phyloP scores from a whole-genome alignment of 2,329 filamentous ascomycete genomes.

The Pseudophaeomoniella oleicola region DNA sequence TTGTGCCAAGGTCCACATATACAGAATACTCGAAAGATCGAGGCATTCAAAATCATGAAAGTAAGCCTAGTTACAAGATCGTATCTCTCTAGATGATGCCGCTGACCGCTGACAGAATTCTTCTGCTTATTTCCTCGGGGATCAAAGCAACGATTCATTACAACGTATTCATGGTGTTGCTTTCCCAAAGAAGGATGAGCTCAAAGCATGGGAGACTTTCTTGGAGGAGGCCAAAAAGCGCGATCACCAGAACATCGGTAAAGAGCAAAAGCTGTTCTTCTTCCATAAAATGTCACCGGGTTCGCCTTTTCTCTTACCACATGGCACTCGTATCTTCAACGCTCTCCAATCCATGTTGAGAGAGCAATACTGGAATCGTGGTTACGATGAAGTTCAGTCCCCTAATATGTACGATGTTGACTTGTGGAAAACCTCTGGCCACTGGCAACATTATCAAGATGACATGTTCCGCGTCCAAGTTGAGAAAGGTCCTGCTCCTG shows the following conservation, averaged over 20 bases:
- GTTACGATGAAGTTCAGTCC: slow-evolving; percentile 87
- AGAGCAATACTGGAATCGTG: slow-evolving; percentile 80
- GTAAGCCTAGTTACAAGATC: slow-evolving; percentile 20
- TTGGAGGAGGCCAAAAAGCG: slow-evolving; percentile 96
- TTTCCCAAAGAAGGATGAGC: slow-evolving; percentile 91
- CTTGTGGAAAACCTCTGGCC: slow-evolving; percentile 87
- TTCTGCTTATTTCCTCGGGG: slow-evolving; percentile 83
- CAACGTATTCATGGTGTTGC: slow-evolving; percentile 95
- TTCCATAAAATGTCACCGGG: slow-evolving; percentile 91
- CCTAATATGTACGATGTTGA: slow-evolving; percentile 94
- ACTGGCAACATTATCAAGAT: slow-evolving; percentile 87
- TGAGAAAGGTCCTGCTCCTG: slow-evolving; percentile 5
- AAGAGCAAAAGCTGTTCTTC: slow-evolving; percentile 94
- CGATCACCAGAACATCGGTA: slow-evolving; percentile 85
- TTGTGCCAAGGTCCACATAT: slow-evolving; percentile 91
- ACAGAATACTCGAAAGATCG: slow-evolving; percentile 81
- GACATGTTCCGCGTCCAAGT: slow-evolving; percentile 81
- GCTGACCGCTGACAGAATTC: slow-evolving; percentile 46
- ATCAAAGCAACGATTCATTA: slow-evolving; percentile 84
- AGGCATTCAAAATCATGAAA: slow-evolving; percentile 89
- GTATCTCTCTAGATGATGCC: too few species aligned
- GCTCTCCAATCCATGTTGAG: slow-evolving; percentile 68
- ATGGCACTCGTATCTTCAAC: slow-evolving; percentile 89
- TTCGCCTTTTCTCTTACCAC: slow-evolving; percentile 80
- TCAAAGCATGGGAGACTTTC: slow-evolving; percentile 87